Conservation (phyloP, 2,329 filamentous ascomycete species). For the Xylariales sp. region DNA sequence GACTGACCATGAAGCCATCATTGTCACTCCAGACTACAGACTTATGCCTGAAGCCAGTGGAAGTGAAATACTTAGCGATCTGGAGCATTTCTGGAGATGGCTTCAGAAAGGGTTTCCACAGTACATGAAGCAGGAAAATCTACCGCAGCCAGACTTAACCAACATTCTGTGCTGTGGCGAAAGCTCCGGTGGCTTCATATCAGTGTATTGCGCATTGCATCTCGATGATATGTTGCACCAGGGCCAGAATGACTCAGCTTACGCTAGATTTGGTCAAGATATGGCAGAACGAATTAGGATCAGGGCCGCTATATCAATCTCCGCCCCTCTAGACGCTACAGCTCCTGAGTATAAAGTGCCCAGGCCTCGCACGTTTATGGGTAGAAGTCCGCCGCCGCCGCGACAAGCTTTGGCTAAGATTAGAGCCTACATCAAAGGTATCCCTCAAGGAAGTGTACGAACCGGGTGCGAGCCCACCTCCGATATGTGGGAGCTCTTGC, state of each 20-base stretch:
- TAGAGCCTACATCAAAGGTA: background rate
- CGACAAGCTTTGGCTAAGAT: background rate
- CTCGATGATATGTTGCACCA: too few relatives aligned
- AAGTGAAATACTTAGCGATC: background rate
- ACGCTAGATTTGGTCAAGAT: background rate
- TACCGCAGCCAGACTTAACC: background rate
- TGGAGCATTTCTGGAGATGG: background rate
- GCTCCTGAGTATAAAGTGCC: background rate
- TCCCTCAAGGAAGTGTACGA: background rate
- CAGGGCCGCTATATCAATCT: background rate
- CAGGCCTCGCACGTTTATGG: background rate
- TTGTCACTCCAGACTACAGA: background rate
- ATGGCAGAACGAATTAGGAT: background rate
- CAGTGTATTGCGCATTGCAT: too few relatives aligned
- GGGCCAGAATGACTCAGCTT: too few relatives aligned
- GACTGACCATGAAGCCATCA: background rate
- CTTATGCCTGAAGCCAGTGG: background rate
- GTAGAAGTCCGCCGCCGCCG: background rate
- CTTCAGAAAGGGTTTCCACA: background rate
- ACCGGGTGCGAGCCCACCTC: background rate
- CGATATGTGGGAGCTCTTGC: background rate
- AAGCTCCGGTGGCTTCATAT: background rate
- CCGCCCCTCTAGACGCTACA: background rate
- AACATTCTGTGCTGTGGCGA: background rate
- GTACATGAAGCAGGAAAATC: too few relatives aligned